Conservation (phyloP, 140 eudicot genomes). For the Flaveria floridana region DNA sequence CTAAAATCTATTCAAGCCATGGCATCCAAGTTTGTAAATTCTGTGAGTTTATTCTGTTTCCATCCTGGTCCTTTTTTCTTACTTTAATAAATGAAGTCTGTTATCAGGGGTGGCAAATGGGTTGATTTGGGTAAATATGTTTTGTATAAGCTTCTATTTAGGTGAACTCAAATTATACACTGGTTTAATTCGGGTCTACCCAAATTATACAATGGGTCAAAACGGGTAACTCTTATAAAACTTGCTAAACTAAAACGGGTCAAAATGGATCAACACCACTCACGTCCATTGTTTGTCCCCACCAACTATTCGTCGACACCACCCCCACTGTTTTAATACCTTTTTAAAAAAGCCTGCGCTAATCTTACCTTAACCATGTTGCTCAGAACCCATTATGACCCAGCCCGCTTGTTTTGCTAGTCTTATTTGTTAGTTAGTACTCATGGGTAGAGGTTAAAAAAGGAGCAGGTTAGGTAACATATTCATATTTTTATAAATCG, state of each 20-base stretch:
- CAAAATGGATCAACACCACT: background rate
- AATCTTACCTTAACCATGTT: background rate
- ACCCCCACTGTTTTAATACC: background rate
- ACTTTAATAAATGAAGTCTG: background rate
- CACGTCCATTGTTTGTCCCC: background rate
- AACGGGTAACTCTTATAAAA: background rate
- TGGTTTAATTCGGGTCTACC: background rate
- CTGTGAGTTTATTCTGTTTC: slow-evolving; percentile 51
- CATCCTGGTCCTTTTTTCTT: background rate
- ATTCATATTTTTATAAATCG: background rate
- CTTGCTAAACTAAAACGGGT: background rate
- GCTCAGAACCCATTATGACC: background rate
- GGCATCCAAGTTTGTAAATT: slow-evolving; percentile 84
- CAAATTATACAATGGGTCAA: background rate
- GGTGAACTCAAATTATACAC: background rate
- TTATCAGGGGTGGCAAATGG: background rate
- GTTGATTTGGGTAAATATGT: background rate
- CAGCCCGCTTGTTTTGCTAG: background rate
- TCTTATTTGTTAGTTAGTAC: background rate
- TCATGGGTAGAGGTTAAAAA: background rate
- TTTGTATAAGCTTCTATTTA: background rate
- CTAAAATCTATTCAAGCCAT: slow-evolving; percentile 68
- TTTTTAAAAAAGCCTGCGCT: background rate
- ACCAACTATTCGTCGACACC: background rate
- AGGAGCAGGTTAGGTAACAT: background rate